Conservation (phyloP, 192 early-diverging fungal genomes). For the Backusella psychrophila region DNA sequence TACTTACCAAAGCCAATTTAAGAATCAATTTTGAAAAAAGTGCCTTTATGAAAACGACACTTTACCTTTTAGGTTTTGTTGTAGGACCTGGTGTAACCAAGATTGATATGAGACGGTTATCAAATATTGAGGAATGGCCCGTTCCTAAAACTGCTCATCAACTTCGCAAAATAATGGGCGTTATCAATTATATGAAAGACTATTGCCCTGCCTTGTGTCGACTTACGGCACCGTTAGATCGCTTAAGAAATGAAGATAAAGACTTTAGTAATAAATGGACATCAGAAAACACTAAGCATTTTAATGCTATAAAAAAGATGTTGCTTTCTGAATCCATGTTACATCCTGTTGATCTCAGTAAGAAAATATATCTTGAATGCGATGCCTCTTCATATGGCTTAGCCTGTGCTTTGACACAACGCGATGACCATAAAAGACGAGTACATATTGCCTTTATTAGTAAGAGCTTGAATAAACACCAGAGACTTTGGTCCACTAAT, state of each 20-base stretch:
- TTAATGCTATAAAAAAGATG: not conserved
- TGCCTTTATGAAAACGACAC: not conserved
- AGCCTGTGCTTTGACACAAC: not conserved
- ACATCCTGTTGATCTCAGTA: not conserved
- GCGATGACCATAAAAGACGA: not conserved
- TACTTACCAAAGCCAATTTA: not conserved
- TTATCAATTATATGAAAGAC: not conserved
- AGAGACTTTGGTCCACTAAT: not conserved
- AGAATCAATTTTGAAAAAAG: not conserved
- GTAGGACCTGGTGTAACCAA: not conserved
- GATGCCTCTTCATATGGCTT: not conserved
- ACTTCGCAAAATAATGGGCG: not conserved
- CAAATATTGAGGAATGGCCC: not conserved
- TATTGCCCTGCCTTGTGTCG: not conserved
- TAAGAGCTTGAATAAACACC: not conserved
- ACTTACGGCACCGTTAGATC: not conserved
- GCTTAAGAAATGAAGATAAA: not conserved
- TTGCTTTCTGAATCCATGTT: not conserved
- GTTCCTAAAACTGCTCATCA: not conserved
- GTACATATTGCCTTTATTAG: not conserved
- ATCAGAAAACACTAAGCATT: not conserved
- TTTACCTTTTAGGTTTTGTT: not conserved
- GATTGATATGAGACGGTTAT: conserved; percentile 2
- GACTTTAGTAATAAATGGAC: not conserved
- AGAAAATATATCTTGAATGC: not conserved